These are phyloP conservation scores for Melampsora larici-populina DNA, from an alignment of 1,284 basidiomycete genomes.

Conservation along the genomic window DNA sequence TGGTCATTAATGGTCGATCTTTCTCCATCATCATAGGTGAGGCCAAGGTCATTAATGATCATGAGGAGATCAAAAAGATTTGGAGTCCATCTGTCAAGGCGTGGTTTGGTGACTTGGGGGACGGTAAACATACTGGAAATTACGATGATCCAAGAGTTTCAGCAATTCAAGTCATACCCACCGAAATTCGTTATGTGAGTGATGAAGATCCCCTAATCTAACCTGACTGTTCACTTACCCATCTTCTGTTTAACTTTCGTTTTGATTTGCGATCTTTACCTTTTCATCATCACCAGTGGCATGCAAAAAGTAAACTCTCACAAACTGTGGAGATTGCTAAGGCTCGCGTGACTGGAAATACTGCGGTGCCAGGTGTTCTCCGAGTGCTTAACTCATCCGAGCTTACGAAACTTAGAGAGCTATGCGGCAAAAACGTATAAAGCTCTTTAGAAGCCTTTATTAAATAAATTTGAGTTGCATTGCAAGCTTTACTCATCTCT, in stretches of 20 bases:
- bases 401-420: constrained; percentile 53
- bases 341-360: constrained; percentile 61
- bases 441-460: not conserved
- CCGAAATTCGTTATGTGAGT: constrained; percentile 58
- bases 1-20: constrained; percentile 35
- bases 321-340: constrained; percentile 61
- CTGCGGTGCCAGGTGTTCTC: constrained; percentile 64
- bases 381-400: constrained; percentile 64
- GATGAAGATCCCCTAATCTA: not conserved
- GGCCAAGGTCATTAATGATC: constrained; percentile 62
- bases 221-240: not conserved
- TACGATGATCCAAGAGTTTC: constrained; percentile 74
- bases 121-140: constrained; percentile 79
- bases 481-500: not conserved
- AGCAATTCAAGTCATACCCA: constrained; percentile 74
- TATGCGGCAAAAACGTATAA: constrained; percentile 21
- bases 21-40: not conserved
- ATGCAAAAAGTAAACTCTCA: constrained; percentile 58
- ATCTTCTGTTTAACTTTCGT: constrained; percentile 65
- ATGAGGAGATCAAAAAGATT: constrained; percentile 65
- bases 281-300: constrained; percentile 59
- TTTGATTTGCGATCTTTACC: not conserved
- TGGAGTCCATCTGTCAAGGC: constrained; percentile 67
- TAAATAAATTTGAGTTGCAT: too few relatives aligned
- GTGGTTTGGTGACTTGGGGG: constrained; percentile 82